Conservation (phyloP, 2,329 filamentous ascomycete genomes). For the Xylariaceae sp. region DNA sequence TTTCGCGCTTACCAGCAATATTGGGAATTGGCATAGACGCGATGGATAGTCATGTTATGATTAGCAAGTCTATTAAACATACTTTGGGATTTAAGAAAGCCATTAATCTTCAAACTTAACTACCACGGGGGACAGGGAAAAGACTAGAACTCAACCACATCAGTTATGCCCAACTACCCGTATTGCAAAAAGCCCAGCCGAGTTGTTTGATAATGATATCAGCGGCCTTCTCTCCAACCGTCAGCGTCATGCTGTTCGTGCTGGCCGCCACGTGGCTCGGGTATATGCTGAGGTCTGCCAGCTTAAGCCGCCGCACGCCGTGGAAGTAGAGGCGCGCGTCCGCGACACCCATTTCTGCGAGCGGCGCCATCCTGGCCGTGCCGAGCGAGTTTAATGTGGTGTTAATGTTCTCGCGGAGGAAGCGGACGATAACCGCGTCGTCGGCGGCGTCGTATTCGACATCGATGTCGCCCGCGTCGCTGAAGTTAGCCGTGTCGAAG, state of each 20-base stretch:
- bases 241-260: constrained; percentile 36
- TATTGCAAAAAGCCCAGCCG: no score
- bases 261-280: constrained; percentile 30
- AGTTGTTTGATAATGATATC: constrained; percentile 28
- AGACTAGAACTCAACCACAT: no score
- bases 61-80: no score
- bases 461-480: constrained; percentile 39
- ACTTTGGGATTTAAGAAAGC: no score
- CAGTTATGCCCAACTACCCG: no score
- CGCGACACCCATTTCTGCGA: constrained; percentile 28
- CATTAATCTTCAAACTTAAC: no score
- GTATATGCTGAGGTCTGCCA: constrained; percentile 23
- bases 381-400: constrained; percentile 29
- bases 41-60: no score
- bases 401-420: constrained; percentile 23
- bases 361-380: constrained; percentile 24
- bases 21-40: no score
- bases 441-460: constrained; percentile 44
- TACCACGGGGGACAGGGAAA: no score
- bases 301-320: constrained; percentile 27
- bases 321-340: constrained; percentile 31
- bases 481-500: constrained; percentile 8
- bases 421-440: constrained; percentile 33
- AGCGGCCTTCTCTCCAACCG: constrained; percentile 36
- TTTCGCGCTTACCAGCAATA: no score